A percentile compares a stretch with the other conserved stretches of the same genome.
These are phyloP conservation scores for Pythium biforme DNA, from an alignment of 352 stramenopile genomes.

Conservation along the genomic window DNA sequence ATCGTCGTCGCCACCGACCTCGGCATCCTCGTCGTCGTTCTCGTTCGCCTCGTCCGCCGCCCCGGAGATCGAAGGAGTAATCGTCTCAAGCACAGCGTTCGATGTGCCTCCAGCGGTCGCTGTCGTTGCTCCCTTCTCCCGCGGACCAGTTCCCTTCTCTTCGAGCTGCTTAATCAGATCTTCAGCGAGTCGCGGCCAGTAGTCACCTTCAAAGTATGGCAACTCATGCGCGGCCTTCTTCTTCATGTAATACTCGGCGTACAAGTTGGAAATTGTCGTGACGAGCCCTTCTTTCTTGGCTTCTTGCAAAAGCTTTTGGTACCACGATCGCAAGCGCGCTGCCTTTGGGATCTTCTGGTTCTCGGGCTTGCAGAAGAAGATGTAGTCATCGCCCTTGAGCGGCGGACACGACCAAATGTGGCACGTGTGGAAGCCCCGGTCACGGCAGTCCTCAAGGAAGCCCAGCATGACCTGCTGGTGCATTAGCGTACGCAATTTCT, in stretches of 20 bases:
- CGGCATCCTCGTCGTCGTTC: constrained; percentile 19
- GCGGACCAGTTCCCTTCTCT: constrained; percentile 75
- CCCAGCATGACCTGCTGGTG: constrained; percentile 88
- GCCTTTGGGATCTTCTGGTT: constrained; percentile 91
- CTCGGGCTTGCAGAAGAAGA: constrained; percentile 90
- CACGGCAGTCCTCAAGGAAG: constrained; percentile 86
- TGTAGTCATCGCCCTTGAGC: constrained; percentile 87
- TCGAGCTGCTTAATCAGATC: constrained; percentile 99
- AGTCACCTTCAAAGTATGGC: constrained; percentile 99
- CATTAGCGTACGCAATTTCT: constrained; percentile 86
- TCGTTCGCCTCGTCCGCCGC: constrained; percentile 22
- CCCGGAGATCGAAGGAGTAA: constrained; percentile 1
- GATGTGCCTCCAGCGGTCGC: background rate
- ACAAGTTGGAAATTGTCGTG: constrained; percentile 81
- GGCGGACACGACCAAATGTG: constrained; percentile 91
- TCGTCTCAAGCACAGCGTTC: background rate
- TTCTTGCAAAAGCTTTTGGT: constrained; percentile 78
- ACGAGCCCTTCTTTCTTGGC: constrained; percentile 82
- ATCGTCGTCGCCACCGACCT: constrained; percentile 21
- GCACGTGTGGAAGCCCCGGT: constrained; percentile 83
- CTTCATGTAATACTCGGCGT: constrained; percentile 87
- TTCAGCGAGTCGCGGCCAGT: constrained; percentile 97
- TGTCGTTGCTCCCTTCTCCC: constrained; percentile 23
- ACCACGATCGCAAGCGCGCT: constrained; percentile 82
- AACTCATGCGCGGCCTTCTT: constrained; percentile 88